These are phyloP conservation scores for Pseudocercospora eumusae DNA, from an alignment of 2,329 filamentous ascomycete species.

Conservation along the genomic window DNA sequence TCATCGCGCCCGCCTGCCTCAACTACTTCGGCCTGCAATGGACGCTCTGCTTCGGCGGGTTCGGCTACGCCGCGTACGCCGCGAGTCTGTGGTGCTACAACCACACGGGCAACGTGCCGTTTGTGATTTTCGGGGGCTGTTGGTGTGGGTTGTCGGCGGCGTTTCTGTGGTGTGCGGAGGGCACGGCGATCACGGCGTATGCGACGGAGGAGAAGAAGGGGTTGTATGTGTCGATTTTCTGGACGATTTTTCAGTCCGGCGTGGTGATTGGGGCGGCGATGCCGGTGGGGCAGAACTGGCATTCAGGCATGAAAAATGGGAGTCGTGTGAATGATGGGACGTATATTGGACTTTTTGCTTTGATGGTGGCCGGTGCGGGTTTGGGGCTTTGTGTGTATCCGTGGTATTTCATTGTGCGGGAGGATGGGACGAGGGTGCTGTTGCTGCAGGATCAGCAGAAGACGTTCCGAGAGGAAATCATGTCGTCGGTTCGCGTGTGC, in stretches of 20 bases:
- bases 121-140: slow-evolving; percentile 12
- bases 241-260: slow-evolving; percentile 14
- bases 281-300: slow-evolving; percentile 13
- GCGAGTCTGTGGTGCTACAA: slow-evolving; percentile 13
- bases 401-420: slow-evolving; percentile 10
- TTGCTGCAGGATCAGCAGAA: slow-evolving; percentile 14
- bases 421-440: slow-evolving; percentile 8
- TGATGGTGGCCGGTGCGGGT: slow-evolving; percentile 8
- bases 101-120: slow-evolving; percentile 7
- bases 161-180: slow-evolving; percentile 13
- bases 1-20: slow-evolving; percentile 7
- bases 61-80: slow-evolving; percentile 14
- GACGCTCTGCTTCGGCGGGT: slow-evolving; percentile 13
- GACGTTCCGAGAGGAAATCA: slow-evolving; percentile 3
- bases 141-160: slow-evolving; percentile 13
- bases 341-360: slow-evolving; percentile 9
- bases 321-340: slow-evolving; percentile 14
- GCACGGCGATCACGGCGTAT: slow-evolving; percentile 12
- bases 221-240: slow-evolving; percentile 9
- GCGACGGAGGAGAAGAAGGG: slow-evolving; percentile 12
- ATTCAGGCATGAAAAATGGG: slow-evolving; percentile 6
- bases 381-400: slow-evolving; percentile 7
- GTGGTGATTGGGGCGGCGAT: slow-evolving; percentile 12
- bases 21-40: slow-evolving; percentile 13
- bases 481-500: not conserved